Evolutionary conservation across 2,329 filamentous ascomycete genomes (phyloP).

Genomic region (Trichoderma citrinoviride): DNA sequence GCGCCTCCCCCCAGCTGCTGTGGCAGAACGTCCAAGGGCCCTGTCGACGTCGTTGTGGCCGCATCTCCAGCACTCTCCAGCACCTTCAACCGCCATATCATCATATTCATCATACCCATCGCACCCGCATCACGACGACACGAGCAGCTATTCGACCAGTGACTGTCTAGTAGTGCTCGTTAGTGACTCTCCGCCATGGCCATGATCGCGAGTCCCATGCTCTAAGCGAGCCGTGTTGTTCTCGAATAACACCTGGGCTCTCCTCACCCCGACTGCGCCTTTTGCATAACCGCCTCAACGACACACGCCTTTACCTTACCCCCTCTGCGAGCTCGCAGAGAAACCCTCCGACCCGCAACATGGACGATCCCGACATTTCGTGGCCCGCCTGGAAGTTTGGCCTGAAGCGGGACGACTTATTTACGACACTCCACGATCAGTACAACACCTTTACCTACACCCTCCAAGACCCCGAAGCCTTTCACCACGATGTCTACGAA

Average conservation of each 20-base stretch:
- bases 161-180: slow-evolving; percentile 16
- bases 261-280: neutral
- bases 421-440: slow-evolving; percentile 56
- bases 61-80: neutral
- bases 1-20: slow-evolving; percentile 14
- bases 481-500: slow-evolving; percentile 61
- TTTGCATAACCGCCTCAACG: neutral
- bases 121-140: slow-evolving; percentile 23
- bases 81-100: slow-evolving; percentile 12
- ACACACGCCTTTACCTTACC: neutral
- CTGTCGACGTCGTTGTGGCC: neutral
- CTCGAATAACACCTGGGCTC: slow-evolving; percentile 13
- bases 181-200: slow-evolving; percentile 26
- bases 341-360: slow-evolving; percentile 31
- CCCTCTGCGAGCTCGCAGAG: neutral
- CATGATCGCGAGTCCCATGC: slow-evolving; percentile 19
- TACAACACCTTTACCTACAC: slow-evolving; percentile 58
- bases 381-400: slow-evolving; percentile 65
- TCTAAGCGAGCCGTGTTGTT: slow-evolving; percentile 25
- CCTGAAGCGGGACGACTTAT: slow-evolving; percentile 58
- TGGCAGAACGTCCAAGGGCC: slow-evolving; percentile 4
- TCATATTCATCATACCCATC: too few relatives aligned
- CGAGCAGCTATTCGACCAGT: slow-evolving; percentile 19
- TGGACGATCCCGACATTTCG: slow-evolving; percentile 54
- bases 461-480: slow-evolving; percentile 59